Conservation (phyloP, 257 asterid genomes). For the Eustoma russellianum region DNA sequence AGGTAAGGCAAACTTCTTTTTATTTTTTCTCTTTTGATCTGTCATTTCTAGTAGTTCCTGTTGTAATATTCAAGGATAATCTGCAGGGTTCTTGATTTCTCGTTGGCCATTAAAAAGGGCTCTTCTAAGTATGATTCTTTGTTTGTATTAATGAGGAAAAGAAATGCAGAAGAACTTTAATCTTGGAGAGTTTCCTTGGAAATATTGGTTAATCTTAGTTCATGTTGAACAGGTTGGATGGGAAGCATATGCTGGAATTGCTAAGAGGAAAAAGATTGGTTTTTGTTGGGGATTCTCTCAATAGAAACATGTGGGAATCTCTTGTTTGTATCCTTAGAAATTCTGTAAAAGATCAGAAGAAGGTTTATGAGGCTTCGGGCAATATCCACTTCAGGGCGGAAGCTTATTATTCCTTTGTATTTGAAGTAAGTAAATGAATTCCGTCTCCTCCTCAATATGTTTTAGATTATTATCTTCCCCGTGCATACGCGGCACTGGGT, state of each 20-base stretch:
- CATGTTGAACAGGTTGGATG: constrained; percentile 40
- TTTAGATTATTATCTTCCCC: neutral
- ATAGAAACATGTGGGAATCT: constrained; percentile 78
- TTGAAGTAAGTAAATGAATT: constrained; percentile 26
- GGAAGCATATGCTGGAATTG: constrained; percentile 45
- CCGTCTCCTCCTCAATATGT: neutral
- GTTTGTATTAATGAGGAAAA: too few relatives aligned
- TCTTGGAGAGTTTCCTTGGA: neutral
- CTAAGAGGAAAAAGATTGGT: constrained; percentile 58
- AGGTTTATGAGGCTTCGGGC: constrained; percentile 65
- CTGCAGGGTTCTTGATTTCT: neutral
- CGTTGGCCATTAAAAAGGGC: too few relatives aligned
- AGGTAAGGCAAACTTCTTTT: constrained; percentile 29
- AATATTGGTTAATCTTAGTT: constrained; percentile 4
- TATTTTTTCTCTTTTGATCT: neutral
- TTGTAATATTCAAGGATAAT: neutral
- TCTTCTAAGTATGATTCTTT: too few relatives aligned
- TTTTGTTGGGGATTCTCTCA: constrained; percentile 70
- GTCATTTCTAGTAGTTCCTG: neutral
- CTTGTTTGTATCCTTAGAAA: constrained; percentile 56
- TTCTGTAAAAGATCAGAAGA: constrained; percentile 46
- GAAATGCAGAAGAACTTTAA: neutral
- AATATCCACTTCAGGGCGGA: constrained; percentile 43
- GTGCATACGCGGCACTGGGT: neutral
- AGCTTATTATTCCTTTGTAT: constrained; percentile 57